Percentiles rank a stretch among this genome's conserved stretches.
Evolutionary conservation across 2,329 filamentous ascomycete genomes (phyloP).

Genomic region (Septoria linicola): DNA sequence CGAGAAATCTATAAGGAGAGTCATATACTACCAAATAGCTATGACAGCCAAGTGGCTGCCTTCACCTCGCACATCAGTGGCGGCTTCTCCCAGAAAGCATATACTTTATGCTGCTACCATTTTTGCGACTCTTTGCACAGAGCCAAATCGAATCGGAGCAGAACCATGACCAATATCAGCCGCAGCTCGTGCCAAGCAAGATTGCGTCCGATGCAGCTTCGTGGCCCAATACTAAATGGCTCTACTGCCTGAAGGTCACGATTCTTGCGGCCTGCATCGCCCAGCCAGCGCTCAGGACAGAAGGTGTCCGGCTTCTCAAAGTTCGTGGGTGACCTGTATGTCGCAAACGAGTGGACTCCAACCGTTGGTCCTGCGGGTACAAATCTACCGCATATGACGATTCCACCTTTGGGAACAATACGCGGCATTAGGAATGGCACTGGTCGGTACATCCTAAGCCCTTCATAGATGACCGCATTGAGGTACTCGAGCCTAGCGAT

Average conservation of each 20-base stretch:
- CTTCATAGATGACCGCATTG: background rate
- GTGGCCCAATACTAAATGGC: conserved; percentile 29
- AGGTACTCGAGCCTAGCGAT: background rate
- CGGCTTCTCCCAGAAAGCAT: conserved; percentile 35
- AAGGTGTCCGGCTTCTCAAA: conserved; percentile 28
- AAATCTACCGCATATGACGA: conserved; percentile 21
- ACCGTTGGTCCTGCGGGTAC: conserved; percentile 22
- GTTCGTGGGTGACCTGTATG: conserved; percentile 18
- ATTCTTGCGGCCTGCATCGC: conserved; percentile 26
- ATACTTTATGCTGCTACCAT: conserved; percentile 26
- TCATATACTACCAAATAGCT: too few species aligned
- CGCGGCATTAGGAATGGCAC: conserved; percentile 33
- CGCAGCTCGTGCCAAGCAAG: conserved; percentile 43
- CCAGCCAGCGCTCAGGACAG: conserved; percentile 36
- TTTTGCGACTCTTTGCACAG: conserved; percentile 7
- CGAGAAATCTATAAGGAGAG: too few species aligned
- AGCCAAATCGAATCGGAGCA: conserved; percentile 21
- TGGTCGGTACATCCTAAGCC: conserved; percentile 32
- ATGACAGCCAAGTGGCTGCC: too few species aligned
- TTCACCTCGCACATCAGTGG: background rate
- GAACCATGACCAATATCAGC: conserved; percentile 28
- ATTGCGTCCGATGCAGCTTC: conserved; percentile 31
- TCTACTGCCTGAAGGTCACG: conserved; percentile 29
- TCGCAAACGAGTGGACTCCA: conserved; percentile 22
- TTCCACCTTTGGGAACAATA: conserved; percentile 25